Conservation (phyloP, 805 yeast genomes). For the Nakazawaea siamensis region DNA sequence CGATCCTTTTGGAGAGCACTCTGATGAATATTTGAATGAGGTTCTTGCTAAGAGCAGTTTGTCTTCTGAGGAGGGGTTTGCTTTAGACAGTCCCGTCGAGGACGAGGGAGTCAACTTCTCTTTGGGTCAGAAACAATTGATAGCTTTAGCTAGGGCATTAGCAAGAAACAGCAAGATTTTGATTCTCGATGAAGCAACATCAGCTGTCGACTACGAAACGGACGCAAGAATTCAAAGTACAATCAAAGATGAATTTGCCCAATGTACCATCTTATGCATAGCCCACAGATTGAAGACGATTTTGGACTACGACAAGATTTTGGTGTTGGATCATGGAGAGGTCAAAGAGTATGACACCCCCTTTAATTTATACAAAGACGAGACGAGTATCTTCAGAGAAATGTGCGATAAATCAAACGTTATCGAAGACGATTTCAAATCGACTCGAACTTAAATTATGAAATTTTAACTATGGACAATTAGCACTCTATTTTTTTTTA, state of each 20-base stretch:
- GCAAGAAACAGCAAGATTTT: conserved; percentile 54
- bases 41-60: conserved; percentile 51
- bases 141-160: conserved; percentile 65
- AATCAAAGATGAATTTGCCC: conserved; percentile 46
- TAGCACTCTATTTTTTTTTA: no score
- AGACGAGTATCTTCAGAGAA: conserved; percentile 35
- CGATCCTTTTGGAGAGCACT: conserved; percentile 49
- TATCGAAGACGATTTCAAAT: conserved; percentile 27
- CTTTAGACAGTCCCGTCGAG: conserved; percentile 48
- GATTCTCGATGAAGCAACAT: conserved; percentile 71
- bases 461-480: no score
- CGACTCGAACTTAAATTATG: no score
- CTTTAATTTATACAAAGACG: conserved; percentile 27
- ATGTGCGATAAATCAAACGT: conserved; percentile 48
- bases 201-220: conserved; percentile 68
- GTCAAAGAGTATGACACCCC: conserved; percentile 51
- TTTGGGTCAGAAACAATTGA: conserved; percentile 61
- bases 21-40: conserved; percentile 49
- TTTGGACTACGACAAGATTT: conserved; percentile 46
- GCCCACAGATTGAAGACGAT: conserved; percentile 68
- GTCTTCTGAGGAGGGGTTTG: conserved; percentile 33
- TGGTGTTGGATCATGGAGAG: conserved; percentile 52
- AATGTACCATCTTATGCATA: conserved; percentile 63
- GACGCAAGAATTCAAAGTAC: conserved; percentile 59
- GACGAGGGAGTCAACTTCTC: conserved; percentile 68